Evolutionary conservation across 176 grass and related monocot species (phyloP).

Genomic region (Juncus effusus): DNA sequence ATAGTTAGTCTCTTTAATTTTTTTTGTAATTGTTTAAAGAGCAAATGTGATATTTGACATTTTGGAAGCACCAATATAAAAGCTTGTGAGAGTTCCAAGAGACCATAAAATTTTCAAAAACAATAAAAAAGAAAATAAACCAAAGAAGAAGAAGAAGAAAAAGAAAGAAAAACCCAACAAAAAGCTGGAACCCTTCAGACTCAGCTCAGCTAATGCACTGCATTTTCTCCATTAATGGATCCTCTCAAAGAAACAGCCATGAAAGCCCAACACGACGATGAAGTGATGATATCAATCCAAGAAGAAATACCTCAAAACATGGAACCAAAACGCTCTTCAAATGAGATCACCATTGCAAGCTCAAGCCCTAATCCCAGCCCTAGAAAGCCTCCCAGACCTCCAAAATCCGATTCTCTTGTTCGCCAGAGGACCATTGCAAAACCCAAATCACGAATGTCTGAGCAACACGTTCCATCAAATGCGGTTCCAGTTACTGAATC

Average conservation of each 20-base stretch:
- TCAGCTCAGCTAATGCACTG: too few species aligned
- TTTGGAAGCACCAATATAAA: too few species aligned
- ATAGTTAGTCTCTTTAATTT: too few species aligned
- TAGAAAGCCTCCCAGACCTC: constrained; percentile 30
- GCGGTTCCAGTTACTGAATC: neutral
- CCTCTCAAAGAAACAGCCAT: neutral
- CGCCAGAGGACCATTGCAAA: constrained; percentile 58
- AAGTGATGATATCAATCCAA: constrained; percentile 19
- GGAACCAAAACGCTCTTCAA: neutral
- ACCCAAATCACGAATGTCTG: constrained; percentile 70
- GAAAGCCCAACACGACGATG: constrained; percentile 7
- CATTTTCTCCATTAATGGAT: constrained; percentile 7
- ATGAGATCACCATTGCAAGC: constrained; percentile 24
- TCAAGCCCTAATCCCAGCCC: neutral
- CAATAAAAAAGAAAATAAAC: too few species aligned
- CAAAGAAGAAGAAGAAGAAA: too few species aligned
- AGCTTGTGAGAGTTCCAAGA: too few species aligned
- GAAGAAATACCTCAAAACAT: constrained; percentile 9
- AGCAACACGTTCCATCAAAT: constrained; percentile 27
- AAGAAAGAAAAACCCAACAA: too few species aligned
- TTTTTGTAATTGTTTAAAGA: too few species aligned
- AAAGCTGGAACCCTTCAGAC: too few species aligned
- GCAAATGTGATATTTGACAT: too few species aligned
- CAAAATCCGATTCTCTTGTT: constrained; percentile 26
- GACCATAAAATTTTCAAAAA: too few species aligned